Percentiles rank a stretch among this genome's conserved stretches.
phyloP scores from a whole-genome alignment of 345 rosid genomes.

The Raphanus sativus region DNA sequence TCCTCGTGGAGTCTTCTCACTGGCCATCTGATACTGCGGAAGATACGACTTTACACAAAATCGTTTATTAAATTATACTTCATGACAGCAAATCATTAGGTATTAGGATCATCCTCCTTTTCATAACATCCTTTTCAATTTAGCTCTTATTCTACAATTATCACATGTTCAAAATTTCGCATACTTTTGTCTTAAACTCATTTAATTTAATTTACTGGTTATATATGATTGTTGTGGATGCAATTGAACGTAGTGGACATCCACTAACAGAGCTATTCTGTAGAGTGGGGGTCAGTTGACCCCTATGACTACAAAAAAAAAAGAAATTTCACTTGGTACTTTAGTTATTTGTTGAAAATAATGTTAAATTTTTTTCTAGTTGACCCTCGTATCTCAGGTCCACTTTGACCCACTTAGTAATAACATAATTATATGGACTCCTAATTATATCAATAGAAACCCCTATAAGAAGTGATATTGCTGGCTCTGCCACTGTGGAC shows the following conservation, averaged over 20 bases:
- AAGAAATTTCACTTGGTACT: not conserved
- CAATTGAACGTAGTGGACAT: not conserved
- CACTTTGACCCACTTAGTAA: not conserved
- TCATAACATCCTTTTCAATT: not conserved
- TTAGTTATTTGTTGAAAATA: not conserved
- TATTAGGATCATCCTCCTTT: not conserved
- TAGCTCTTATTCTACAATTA: not conserved
- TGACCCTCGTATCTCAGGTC: not conserved
- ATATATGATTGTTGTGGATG: not conserved
- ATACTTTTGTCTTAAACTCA: not conserved
- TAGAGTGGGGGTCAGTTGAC: not conserved
- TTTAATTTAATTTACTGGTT: not conserved
- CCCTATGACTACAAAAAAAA: not conserved
- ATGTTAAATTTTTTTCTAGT: not conserved
- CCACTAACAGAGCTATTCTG: not conserved
- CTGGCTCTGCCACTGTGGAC: not conserved
- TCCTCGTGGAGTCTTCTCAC: constrained; percentile 21
- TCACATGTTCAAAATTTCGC: not conserved
- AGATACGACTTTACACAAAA: constrained; percentile 20
- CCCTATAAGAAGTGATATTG: not conserved
- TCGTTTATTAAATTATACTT: constrained; percentile 11
- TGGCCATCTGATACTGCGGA: constrained; percentile 5
- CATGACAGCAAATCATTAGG: constrained; percentile 28
- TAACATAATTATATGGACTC: not conserved
- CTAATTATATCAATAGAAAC: not conserved